Conservation (phyloP, 2,329 filamentous ascomycete species). For the Sordariomycetes sp. region DNA sequence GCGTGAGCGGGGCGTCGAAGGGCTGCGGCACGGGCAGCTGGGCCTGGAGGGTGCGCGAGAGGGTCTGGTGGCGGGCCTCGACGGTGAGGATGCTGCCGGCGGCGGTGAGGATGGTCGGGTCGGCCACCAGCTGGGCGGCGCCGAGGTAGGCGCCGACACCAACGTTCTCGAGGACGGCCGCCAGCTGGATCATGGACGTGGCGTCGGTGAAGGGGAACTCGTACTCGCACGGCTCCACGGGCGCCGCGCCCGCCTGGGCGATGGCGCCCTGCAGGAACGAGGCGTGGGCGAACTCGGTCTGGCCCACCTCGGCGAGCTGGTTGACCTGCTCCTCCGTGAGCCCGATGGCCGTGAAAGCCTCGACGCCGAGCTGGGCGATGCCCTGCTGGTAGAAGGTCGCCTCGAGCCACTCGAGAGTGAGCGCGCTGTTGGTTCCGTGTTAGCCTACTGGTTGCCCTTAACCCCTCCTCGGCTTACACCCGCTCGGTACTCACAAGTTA, state of each 20-base stretch:
- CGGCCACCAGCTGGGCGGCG: constrained; percentile 54
- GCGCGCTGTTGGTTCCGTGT: constrained; percentile 35
- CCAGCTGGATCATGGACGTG: constrained; percentile 56
- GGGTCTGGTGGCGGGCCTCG: constrained; percentile 64
- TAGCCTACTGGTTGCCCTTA: background rate
- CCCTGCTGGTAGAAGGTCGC: constrained; percentile 62
- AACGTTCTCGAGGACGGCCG: constrained; percentile 60
- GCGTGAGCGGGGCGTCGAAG: constrained; percentile 60
- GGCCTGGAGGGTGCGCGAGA: constrained; percentile 52
- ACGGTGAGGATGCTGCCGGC: constrained; percentile 63
- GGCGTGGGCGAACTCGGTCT: constrained; percentile 44
- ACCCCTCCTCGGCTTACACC: background rate
- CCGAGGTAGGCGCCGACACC: constrained; percentile 67
- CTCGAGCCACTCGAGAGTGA: constrained; percentile 68
- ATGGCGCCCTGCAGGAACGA: constrained; percentile 40
- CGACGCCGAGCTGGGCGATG: constrained; percentile 53
- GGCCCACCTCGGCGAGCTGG: constrained; percentile 50
- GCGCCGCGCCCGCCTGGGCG: constrained; percentile 49
- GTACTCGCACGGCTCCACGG: constrained; percentile 61
- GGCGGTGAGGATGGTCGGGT: constrained; percentile 48
- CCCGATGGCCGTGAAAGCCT: constrained; percentile 49
- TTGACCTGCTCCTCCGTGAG: constrained; percentile 15
- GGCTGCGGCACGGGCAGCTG: constrained; percentile 53
- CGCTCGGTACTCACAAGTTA: constrained; percentile 37
- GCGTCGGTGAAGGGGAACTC: constrained; percentile 61